Evolutionary conservation across 2,329 filamentous ascomycete species (phyloP).

Genomic region (Ceratocystis destructans): DNA sequence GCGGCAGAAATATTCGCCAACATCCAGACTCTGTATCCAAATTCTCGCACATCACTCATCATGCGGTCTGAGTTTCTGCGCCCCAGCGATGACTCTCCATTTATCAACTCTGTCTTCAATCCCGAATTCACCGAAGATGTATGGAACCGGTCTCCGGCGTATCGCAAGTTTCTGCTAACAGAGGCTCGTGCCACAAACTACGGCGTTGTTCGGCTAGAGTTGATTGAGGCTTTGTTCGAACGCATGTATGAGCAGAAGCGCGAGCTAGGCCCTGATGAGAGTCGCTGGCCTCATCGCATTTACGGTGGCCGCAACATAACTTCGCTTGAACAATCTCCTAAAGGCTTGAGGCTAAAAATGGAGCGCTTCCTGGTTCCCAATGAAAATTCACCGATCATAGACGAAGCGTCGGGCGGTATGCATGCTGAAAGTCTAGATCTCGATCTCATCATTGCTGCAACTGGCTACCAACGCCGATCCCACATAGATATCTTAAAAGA

Average conservation of each 20-base stretch:
- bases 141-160: conserved; percentile 50
- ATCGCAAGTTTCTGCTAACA: conserved; percentile 46
- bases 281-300: conserved; percentile 70
- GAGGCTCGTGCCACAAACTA: conserved; percentile 84
- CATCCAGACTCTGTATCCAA: conserved; percentile 67
- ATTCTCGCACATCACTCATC: conserved; percentile 61
- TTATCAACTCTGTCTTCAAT: conserved; percentile 96
- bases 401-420: conserved; percentile 25
- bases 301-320: conserved; percentile 53
- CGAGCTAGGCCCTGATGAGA: conserved; percentile 51
- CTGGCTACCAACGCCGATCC: conserved; percentile 66
- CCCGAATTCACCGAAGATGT: conserved; percentile 68
- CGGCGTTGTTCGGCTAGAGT: conserved; percentile 76
- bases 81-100: conserved; percentile 90
- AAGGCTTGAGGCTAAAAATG: conserved; percentile 44
- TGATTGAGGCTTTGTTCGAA: conserved; percentile 82
- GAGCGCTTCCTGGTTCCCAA: conserved; percentile 14
- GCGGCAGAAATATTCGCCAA: conserved; percentile 93
- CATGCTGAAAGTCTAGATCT: conserved; percentile 53
- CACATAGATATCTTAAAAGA: conserved; percentile 64
- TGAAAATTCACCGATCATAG: conserved; percentile 29
- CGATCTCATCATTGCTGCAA: conserved; percentile 73
- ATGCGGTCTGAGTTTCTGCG: conserved; percentile 73
- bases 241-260: conserved; percentile 77
- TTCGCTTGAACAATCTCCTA: conserved; percentile 39